Evolutionary conservation across 495 filamentous ascomycete species (phyloP), one percentile per base, ranked within the genome.

Genomic region (Podospora australis): DNA sequence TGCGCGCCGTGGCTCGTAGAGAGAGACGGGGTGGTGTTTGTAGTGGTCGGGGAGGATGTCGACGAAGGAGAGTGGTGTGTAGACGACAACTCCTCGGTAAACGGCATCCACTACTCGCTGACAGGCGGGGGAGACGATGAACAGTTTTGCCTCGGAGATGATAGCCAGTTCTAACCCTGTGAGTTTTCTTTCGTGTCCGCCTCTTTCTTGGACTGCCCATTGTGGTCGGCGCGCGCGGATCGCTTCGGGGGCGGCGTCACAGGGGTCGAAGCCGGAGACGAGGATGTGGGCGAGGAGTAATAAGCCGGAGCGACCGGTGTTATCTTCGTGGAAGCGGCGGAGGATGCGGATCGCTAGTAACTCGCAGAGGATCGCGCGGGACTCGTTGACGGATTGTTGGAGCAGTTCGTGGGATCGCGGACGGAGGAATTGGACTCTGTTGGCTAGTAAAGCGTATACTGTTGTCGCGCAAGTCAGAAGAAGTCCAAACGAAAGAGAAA

Each of bases 31-130:
- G 54, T 78, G 78, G 53, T 78, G 68, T 55, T 84, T 83, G 63
- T 83, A 82, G 48, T 80, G 75, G 64, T 84, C 80, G 2, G 80
- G 80, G 16, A 84, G 54, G 24, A 84, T 81, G 53, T 83, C 79
- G 36, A 84, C 72, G 54, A 82, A 81, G 0, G 74, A 69, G 1
- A 72, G 68, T 0, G 80, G 80, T 2, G 80, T 83, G 49, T 84
- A 84, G 21, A 81, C 71, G 11, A 83, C 68, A 2, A 72, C 56
- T 3, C 80, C 80, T 22, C 68, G 64, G 48, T 78, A 78, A 19
- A 83, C 77, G 22, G 80, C 78, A 29, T 80, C 73, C 39, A 83
- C 74, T 7, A 82, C 72, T 46, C 74, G 77, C 56, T 80, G 76
- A 51, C 76, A 80, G 5, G 78, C 75, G 2, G 76, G 69, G 24